A percentile compares a stretch with the other conserved stretches of the same genome.
phyloP scores from a whole-genome alignment of 2,329 filamentous ascomycete species.

The Celoporthe dispersa region DNA sequence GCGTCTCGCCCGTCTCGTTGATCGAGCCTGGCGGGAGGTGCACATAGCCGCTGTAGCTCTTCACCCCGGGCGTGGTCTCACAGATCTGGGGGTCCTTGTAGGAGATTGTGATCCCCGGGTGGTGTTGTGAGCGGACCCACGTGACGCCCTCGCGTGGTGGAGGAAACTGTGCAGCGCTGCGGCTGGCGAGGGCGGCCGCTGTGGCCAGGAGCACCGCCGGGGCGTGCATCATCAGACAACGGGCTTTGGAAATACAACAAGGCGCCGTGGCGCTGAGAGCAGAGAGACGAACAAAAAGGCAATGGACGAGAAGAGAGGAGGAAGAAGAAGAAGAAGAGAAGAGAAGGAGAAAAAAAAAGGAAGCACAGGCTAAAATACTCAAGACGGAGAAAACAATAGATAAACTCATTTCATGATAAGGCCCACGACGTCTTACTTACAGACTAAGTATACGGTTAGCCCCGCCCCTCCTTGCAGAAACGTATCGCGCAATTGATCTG shows the following conservation, averaged over 20 bases:
- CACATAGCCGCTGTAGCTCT: conserved; percentile 67
- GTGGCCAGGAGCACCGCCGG: conserved; percentile 7
- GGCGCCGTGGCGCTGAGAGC: background rate
- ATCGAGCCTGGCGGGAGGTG: conserved; percentile 54
- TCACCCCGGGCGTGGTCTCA: conserved; percentile 67
- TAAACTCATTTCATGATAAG: background rate
- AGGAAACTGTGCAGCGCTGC: conserved; percentile 27
- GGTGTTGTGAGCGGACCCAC: conserved; percentile 40
- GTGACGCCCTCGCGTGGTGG: conserved; percentile 26
- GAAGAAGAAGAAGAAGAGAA: too few relatives aligned
- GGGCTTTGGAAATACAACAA: background rate
- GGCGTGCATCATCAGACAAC: background rate
- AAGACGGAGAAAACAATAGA: background rate
- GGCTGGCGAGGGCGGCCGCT: conserved; percentile 9
- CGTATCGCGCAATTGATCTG: too few relatives aligned
- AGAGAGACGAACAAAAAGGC: too few relatives aligned
- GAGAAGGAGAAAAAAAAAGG: background rate
- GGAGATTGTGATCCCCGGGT: conserved; percentile 67
- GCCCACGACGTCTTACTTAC: too few relatives aligned
- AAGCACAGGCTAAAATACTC: background rate
- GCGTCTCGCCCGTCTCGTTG: conserved; percentile 30
- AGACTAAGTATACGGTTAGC: too few relatives aligned
- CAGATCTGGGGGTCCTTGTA: conserved; percentile 67
- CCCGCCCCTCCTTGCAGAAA: background rate
- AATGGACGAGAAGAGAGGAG: background rate